These are phyloP conservation scores for Suillus paluster DNA, from an alignment of 768 basidiomycete genomes.

Conservation along the genomic window DNA sequence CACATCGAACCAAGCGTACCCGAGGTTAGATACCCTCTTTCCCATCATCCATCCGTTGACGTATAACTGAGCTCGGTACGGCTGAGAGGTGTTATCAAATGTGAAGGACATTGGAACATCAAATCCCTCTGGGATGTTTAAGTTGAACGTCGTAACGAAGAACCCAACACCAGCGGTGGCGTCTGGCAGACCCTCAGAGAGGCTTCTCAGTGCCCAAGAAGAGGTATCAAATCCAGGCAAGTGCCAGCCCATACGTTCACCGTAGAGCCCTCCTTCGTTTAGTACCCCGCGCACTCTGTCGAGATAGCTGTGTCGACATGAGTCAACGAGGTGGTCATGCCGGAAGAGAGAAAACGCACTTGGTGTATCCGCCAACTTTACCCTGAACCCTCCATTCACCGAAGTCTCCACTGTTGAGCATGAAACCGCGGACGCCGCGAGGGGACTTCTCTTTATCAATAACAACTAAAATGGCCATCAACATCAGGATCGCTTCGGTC, in stretches of 20 bases:
- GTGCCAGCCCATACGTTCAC: constrained; percentile 78
- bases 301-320: constrained; percentile 54
- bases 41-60: constrained; percentile 94
- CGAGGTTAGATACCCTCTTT: constrained; percentile 72
- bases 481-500: constrained; percentile 2
- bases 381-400: constrained; percentile 75
- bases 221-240: constrained; percentile 71
- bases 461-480: constrained; percentile 30
- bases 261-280: constrained; percentile 75
- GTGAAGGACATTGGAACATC: constrained; percentile 76
- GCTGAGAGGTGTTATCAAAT: constrained; percentile 65
- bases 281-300: constrained; percentile 73
- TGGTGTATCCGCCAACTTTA: constrained; percentile 71
- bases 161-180: constrained; percentile 75
- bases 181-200: constrained; percentile 61
- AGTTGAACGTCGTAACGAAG: constrained; percentile 74
- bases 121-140: constrained; percentile 59
- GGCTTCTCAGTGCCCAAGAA: constrained; percentile 59
- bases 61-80: constrained; percentile 75
- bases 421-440: constrained; percentile 78
- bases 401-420: constrained; percentile 65
- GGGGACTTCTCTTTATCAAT: constrained; percentile 69
- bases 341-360: constrained; percentile 43
- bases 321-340: constrained; percentile 6
- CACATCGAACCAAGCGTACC: constrained; percentile 43